Conservation (phyloP, 768 basidiomycete species). For the Rhodosporidiobolus sp. region DNA sequence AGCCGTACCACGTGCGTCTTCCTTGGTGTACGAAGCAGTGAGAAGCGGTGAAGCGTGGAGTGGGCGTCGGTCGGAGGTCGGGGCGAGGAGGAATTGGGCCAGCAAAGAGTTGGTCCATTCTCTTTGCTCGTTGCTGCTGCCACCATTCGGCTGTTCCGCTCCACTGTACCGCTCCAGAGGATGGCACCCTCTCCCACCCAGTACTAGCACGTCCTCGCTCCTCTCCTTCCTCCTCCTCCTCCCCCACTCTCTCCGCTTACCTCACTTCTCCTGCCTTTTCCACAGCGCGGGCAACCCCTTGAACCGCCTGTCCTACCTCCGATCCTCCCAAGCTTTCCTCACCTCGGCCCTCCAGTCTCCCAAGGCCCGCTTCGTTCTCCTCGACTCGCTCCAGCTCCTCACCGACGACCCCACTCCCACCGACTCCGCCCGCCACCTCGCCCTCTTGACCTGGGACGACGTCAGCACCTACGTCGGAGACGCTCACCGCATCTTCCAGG, state of each 20-base stretch:
- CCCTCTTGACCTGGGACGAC: slow-evolving; percentile 48
- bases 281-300: slow-evolving; percentile 45
- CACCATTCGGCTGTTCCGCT: neutral
- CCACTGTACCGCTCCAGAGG: too few relatives aligned
- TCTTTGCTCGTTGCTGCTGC: neutral
- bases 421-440: slow-evolving; percentile 45
- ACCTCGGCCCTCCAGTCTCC: slow-evolving; percentile 64
- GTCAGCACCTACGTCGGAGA: slow-evolving; percentile 60
- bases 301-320: slow-evolving; percentile 56
- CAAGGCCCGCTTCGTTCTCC: slow-evolving; percentile 64
- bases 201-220: too few relatives aligned
- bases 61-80: too few relatives aligned
- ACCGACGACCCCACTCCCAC: slow-evolving; percentile 43
- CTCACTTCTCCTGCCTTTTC: neutral
- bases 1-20: too few relatives aligned
- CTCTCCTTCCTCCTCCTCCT: too few relatives aligned
- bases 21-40: too few relatives aligned
- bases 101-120: too few relatives aligned
- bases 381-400: slow-evolving; percentile 69
- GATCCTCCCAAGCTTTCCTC: slow-evolving; percentile 70
- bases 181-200: too few relatives aligned
- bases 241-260: neutral
- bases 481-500: slow-evolving; percentile 64
- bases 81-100: too few relatives aligned
- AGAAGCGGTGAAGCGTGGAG: too few relatives aligned